Base-by-base conservation (phyloP, 345 rosid species). In the Gossypium ekmanianum region DNA sequence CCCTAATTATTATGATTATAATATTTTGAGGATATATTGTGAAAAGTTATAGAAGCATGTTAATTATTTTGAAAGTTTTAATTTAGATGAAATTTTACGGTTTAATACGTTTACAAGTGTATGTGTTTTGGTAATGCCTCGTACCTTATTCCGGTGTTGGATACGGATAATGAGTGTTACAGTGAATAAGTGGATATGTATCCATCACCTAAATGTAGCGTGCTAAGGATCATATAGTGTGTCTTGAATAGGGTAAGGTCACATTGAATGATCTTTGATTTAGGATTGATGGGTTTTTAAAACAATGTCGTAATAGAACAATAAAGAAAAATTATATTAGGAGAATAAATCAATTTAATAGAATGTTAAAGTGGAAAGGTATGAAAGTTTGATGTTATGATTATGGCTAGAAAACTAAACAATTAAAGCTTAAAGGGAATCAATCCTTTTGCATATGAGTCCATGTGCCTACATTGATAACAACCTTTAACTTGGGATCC, bases 381-480 rank as follows among this genome's bases (percentile, higher is more conserved):
- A 34, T 34, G 0, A 61, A 44, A 24, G 16, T 47, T 43, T 73
- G 24, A 62, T 72, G 29, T 12, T 7, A 7, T 17, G 56, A 48
- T 68, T 22, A 68, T 68, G 20, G 18, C 22, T 24, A 2, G 2
- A 7, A 55, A 29, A 50, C 73, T 51, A 51, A 26, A 48, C n/a
- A 43, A 16, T 66, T 22, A 62, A 34, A 62, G 67, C 47, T 34
- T 16, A 7, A 62, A 34, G 47, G 47, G 11, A 63, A 9, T 20
- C 26, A 8, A 29, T 16, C 16, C n/a, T 13, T 59, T 61, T 44
- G 26, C 44, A 58, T 47, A n/a, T n/a, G 47, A 13, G 7, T 74
- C 71, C 77, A 74, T 74, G 77, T 74, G 71, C 71, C 47, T 51
- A 13, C 71, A 47, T 44, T 72, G 55, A 72, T 71, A 54, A 2